phyloP scores from a whole-genome alignment of 169 alveolate species.

The Plasmodium fragile region DNA sequence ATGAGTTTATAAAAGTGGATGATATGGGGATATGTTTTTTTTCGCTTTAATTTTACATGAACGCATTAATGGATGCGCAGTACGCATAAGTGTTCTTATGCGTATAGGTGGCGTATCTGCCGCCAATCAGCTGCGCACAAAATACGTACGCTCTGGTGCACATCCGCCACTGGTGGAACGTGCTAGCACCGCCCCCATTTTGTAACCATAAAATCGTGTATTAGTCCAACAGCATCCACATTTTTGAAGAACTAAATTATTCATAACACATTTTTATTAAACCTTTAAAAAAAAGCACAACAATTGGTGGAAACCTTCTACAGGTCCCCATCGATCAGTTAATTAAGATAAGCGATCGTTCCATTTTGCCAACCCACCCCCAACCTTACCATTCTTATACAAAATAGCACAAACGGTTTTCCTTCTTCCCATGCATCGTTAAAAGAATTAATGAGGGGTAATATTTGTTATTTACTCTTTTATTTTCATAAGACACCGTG shows the following conservation, averaged over 20 bases:
- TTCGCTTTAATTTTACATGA: neutral
- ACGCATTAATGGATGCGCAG: neutral
- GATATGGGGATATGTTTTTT: neutral
- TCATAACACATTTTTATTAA: neutral
- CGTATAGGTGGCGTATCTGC: neutral
- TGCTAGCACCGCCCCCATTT: neutral
- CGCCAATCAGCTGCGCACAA: neutral
- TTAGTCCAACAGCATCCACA: neutral
- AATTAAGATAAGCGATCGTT: neutral
- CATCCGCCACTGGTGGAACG: neutral
- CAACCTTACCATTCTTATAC: neutral
- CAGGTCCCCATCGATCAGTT: neutral
- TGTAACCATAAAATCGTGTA: neutral
- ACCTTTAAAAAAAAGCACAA: neutral
- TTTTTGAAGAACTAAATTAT: neutral
- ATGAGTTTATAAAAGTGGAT: neutral
- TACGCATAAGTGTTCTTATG: neutral
- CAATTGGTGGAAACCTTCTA: neutral
- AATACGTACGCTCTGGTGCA: neutral
- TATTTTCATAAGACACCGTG: neutral
- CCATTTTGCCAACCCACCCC: neutral
- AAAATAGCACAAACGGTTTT: neutral
- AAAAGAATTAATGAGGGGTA: neutral
- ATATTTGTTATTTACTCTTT: neutral
- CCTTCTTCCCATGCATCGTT: neutral